phyloP scores from a whole-genome alignment of 108 stramenopile genomes.

The Parietichytrium sp. region DNA sequence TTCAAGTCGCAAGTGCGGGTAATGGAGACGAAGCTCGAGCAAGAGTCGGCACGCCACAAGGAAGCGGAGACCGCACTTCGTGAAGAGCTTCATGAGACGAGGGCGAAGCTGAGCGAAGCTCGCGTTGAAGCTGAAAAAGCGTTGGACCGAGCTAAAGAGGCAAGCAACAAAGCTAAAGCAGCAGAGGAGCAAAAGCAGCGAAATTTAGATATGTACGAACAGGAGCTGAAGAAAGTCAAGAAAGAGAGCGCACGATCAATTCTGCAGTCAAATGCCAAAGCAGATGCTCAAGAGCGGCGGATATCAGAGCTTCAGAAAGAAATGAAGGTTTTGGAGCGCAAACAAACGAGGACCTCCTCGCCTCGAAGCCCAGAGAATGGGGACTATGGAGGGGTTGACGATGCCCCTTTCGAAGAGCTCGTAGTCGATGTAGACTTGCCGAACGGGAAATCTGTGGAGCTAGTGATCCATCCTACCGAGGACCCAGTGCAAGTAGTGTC shows the following conservation, averaged over 20 bases:
- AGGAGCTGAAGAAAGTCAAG: neutral
- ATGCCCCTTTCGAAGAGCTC: neutral
- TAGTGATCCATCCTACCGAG: neutral
- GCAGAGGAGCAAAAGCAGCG: neutral
- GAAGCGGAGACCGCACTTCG: no score
- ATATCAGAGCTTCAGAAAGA: neutral
- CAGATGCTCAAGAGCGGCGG: neutral
- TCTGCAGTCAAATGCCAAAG: neutral
- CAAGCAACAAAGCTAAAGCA: neutral
- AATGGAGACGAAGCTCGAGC: no score
- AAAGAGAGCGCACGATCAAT: neutral
- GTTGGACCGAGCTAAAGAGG: neutral
- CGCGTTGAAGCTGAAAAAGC: neutral
- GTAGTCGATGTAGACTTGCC: conserved; percentile 19
- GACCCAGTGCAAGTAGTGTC: neutral
- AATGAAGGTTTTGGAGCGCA: neutral
- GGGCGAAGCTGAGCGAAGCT: neutral
- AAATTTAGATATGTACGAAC: neutral
- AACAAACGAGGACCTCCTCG: neutral
- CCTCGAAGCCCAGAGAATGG: neutral
- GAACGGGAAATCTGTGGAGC: conserved; percentile 9
- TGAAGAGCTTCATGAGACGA: neutral
- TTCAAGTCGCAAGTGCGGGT: no score
- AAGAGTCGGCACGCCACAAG: no score
- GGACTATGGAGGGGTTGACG: neutral